phyloP scores from a whole-genome alignment of 202 grass and related monocot genomes.

The Zoysia matrella region DNA sequence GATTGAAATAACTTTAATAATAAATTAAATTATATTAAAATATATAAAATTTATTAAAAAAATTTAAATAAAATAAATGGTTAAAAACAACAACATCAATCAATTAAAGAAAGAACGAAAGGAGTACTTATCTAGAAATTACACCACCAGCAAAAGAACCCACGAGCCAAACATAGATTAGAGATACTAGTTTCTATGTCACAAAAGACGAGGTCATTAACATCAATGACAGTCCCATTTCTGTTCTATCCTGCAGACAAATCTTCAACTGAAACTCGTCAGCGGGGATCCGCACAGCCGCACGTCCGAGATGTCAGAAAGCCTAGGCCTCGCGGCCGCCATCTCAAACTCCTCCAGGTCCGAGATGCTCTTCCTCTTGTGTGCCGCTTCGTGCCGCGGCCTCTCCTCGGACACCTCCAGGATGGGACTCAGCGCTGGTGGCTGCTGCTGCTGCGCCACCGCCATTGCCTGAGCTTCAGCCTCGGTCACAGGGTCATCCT shows the following conservation, averaged over 20 bases:
- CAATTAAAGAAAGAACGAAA: too few species aligned
- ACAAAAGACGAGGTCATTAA: constrained; percentile 25
- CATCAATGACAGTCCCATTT: background rate
- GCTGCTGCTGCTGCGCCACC: constrained; percentile 36
- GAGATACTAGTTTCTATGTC: background rate
- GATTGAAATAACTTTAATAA: too few species aligned
- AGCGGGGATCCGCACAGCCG: constrained; percentile 73
- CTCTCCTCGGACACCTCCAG: constrained; percentile 63
- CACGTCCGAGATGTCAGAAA: constrained; percentile 89
- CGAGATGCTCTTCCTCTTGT: constrained; percentile 85
- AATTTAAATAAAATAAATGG: too few species aligned
- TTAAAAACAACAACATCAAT: too few species aligned
- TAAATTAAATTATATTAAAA: too few species aligned
- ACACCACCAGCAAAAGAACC: constrained; percentile 4
- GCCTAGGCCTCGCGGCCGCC: constrained; percentile 58
- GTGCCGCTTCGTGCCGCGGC: constrained; percentile 39
- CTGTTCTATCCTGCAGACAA: constrained; percentile 1
- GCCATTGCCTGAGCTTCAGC: constrained; percentile 43
- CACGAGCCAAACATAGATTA: constrained; percentile 10
- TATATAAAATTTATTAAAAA: too few species aligned
- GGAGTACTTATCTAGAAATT: too few species aligned
- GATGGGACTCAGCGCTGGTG: constrained; percentile 65
- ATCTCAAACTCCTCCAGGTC: background rate
- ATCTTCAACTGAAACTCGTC: constrained; percentile 63
- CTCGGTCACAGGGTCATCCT: constrained; percentile 49